phyloP scores from a whole-genome alignment of 768 basidiomycete species.

The Tephrocybe rancida region DNA sequence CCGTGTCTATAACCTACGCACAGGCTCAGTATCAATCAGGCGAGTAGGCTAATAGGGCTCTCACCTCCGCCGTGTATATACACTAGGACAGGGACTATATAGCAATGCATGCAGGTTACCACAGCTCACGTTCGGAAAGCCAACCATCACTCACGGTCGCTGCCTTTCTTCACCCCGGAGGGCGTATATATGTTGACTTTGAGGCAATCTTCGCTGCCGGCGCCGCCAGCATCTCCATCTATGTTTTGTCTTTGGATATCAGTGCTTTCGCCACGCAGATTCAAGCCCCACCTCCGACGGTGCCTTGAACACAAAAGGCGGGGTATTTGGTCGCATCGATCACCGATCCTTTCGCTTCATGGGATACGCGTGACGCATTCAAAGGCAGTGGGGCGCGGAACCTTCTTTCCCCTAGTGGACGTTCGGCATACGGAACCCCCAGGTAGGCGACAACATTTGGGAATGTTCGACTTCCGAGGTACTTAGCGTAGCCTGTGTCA shows the following conservation, averaged over 20 bases:
- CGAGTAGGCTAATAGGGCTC: neutral
- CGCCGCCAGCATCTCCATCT: conserved; percentile 62
- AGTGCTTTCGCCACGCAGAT: too few relatives aligned
- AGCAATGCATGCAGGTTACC: too few relatives aligned
- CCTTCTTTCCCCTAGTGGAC: conserved; percentile 40
- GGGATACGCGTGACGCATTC: too few relatives aligned
- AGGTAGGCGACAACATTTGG: conserved; percentile 45
- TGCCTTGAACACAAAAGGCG: conserved; percentile 44
- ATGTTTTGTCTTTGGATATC: too few relatives aligned
- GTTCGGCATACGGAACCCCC: conserved; percentile 42
- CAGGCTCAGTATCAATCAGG: neutral
- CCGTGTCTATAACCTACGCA: conserved; percentile 53
- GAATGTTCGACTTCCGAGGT: conserved; percentile 41
- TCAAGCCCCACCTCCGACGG: conserved; percentile 49
- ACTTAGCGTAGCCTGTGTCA: conserved; percentile 41
- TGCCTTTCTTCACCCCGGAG: conserved; percentile 42
- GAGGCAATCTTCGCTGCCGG: conserved; percentile 59
- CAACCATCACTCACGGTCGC: conserved; percentile 44
- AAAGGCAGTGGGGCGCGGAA: conserved; percentile 39
- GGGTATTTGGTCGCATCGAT: conserved; percentile 48
- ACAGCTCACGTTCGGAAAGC: neutral
- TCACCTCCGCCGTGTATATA: conserved; percentile 54
- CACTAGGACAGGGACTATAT: conserved; percentile 48
- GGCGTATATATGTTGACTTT: conserved; percentile 47
- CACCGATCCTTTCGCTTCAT: conserved; percentile 21